Conservation (phyloP, 371 early-diverging fungal genomes). For the Saksenaea oblongispora region DNA sequence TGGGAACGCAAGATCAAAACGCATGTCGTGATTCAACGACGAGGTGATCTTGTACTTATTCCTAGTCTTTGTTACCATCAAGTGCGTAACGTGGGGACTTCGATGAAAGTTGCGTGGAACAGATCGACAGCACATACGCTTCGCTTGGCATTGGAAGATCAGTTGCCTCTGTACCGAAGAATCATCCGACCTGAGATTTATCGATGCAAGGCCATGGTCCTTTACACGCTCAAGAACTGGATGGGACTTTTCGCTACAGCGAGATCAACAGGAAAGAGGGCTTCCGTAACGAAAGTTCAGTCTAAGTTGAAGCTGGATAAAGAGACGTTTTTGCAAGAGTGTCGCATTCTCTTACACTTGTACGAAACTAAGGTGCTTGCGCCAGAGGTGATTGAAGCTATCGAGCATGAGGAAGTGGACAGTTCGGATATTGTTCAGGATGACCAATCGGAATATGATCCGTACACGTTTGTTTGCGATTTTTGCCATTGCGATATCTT, state of each 20-base stretch:
- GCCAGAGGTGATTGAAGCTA: constrained; percentile 25
- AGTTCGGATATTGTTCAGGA: constrained; percentile 5
- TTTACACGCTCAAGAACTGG: constrained; percentile 23
- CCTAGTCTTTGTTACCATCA: constrained; percentile 45
- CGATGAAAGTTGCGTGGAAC: constrained; percentile 45
- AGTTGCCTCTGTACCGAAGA: constrained; percentile 33
- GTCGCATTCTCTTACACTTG: constrained; percentile 13
- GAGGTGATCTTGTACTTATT: constrained; percentile 42
- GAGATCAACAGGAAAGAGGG: not conserved
- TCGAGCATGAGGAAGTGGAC: constrained; percentile 16
- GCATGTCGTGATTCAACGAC: constrained; percentile 29
- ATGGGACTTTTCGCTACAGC: not conserved
- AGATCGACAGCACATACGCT: constrained; percentile 29
- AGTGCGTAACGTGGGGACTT: constrained; percentile 33
- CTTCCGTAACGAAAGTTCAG: not conserved
- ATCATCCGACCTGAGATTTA: constrained; percentile 38
- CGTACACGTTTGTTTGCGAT: constrained; percentile 27
- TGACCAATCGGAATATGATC: not conserved
- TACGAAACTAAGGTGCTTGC: constrained; percentile 16
- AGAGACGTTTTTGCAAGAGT: constrained; percentile 9
- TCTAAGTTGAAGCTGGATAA: not conserved
- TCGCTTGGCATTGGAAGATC: constrained; percentile 21
- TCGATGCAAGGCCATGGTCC: constrained; percentile 36
- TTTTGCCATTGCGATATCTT: constrained; percentile 43
- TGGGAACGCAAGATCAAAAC: constrained; percentile 4